phyloP scores from a whole-genome alignment of 2,329 filamentous ascomycete genomes.

The Plenodomus lindquistii region DNA sequence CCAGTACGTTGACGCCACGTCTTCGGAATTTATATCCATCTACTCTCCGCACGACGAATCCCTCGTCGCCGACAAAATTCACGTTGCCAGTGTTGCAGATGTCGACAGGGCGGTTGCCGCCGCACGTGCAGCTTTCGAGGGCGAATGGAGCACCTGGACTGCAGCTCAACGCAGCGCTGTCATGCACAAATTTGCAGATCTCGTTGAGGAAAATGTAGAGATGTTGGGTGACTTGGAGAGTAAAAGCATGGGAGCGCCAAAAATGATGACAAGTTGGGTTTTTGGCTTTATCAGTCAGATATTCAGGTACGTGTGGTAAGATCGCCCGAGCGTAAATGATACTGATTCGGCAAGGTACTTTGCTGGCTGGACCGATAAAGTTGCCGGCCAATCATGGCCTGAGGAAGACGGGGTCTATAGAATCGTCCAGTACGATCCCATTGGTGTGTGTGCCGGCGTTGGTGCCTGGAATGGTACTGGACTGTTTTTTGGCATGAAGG shows the following conservation, averaged over 20 bases:
- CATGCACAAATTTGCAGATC: constrained; percentile 30
- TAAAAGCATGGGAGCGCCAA: constrained; percentile 21
- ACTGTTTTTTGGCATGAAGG: constrained; percentile 29
- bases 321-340: too few species aligned
- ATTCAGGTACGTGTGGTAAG: too few species aligned
- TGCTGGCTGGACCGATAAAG: constrained; percentile 29
- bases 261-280: constrained; percentile 10
- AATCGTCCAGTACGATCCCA: constrained; percentile 28
- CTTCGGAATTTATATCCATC: constrained; percentile 23
- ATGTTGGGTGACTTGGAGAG: constrained; percentile 14
- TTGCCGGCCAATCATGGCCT: constrained; percentile 18
- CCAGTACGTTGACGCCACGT: constrained; percentile 29
- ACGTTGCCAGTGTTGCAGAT: constrained; percentile 25
- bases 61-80: constrained; percentile 25
- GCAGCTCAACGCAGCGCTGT: constrained; percentile 23
- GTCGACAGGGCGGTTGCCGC: constrained; percentile 32
- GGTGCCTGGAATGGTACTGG: constrained; percentile 34
- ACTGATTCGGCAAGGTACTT: too few species aligned
- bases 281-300: too few species aligned
- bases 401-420: constrained; percentile 5
- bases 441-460: constrained; percentile 37
- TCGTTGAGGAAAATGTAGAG: constrained; percentile 21
- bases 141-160: constrained; percentile 25
- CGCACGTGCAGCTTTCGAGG: constrained; percentile 27
- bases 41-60: constrained; percentile 30